Percentiles rank a stretch among this genome's conserved stretches.
These are phyloP conservation scores for Fraxinus baroniana DNA, from an alignment of 305 asterid species.

Conservation along the genomic window DNA sequence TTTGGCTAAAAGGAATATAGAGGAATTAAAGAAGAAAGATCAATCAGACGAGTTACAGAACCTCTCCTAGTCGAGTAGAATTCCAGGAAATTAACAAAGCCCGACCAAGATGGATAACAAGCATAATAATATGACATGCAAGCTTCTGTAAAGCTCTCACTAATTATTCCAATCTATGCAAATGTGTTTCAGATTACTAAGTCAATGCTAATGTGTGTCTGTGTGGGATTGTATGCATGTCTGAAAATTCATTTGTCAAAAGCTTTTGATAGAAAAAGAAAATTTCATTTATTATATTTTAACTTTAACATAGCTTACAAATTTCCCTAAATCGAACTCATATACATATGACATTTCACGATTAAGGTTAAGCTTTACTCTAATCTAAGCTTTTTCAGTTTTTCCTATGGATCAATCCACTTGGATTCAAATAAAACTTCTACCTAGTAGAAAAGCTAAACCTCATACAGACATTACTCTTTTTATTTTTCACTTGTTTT, in stretches of 20 bases:
- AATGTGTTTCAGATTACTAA: not conserved
- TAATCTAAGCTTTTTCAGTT: not conserved
- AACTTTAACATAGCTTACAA: not conserved
- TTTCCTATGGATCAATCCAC: not conserved
- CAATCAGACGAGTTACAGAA: not conserved
- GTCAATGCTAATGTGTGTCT: not conserved
- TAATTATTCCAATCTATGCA: not conserved
- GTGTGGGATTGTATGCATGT: not conserved
- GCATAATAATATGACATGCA: not conserved
- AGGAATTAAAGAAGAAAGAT: slow-evolving; percentile 15
- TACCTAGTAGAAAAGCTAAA: not conserved
- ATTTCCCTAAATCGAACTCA: not conserved
- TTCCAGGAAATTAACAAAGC: not conserved
- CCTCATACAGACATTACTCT: not conserved
- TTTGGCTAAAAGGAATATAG: not conserved
- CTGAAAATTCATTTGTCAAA: not conserved
- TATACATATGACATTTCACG: not conserved
- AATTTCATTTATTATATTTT: not conserved
- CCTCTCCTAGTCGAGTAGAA: not conserved
- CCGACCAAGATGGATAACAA: not conserved
- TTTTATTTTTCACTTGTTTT: not conserved
- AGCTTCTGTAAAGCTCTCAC: not conserved
- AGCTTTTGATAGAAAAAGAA: not conserved
- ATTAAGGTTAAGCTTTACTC: not conserved
- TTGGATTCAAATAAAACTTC: not conserved